Evolutionary conservation across 2,329 filamentous ascomycete genomes (phyloP).

Genomic region (Talaromyces sp.): DNA sequence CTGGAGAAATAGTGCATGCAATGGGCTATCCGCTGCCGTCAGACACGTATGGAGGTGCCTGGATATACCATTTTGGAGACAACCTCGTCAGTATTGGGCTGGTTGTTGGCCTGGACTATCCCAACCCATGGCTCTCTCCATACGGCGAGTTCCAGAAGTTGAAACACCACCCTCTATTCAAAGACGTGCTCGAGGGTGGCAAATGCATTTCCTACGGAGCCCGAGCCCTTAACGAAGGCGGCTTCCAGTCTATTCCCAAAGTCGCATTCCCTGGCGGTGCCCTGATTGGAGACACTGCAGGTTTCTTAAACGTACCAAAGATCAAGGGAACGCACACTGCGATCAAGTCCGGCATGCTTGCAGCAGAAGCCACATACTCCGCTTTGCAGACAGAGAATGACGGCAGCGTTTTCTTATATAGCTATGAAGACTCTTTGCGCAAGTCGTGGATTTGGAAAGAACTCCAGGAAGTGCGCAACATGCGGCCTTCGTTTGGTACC

Average conservation of each 20-base stretch:
- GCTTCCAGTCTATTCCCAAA: conserved; percentile 96
- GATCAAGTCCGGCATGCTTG: conserved; percentile 96
- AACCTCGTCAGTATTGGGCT: conserved; percentile 90
- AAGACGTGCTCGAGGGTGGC: conserved; percentile 79
- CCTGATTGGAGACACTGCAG: conserved; percentile 90
- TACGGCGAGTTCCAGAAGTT: conserved; percentile 98
- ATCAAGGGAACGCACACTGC: conserved; percentile 98
- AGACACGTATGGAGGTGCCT: conserved; percentile 94
- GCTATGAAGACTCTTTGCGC: conserved; percentile 86
- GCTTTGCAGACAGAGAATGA: conserved; percentile 57
- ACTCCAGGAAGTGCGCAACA: conserved; percentile 90
- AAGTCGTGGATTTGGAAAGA: conserved; percentile 89
- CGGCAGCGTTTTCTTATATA: conserved; percentile 81
- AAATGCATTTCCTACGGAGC: conserved; percentile 97
- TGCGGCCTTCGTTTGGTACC: conserved; percentile 89
- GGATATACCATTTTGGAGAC: conserved; percentile 99
- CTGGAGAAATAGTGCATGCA: conserved; percentile 78
- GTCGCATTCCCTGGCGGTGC: conserved; percentile 94
- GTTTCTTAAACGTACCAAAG: conserved; percentile 96
- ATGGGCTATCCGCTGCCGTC: conserved; percentile 85
- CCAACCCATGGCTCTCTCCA: conserved; percentile 92
- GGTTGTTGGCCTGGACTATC: conserved; percentile 89
- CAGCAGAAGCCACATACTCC: conserved; percentile 80
- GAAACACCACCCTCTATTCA: conserved; percentile 94
- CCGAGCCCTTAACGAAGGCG: conserved; percentile 84